Evolutionary conservation across 495 filamentous ascomycete species (phyloP).

Genomic region (Mycothermus thermophilus): DNA sequence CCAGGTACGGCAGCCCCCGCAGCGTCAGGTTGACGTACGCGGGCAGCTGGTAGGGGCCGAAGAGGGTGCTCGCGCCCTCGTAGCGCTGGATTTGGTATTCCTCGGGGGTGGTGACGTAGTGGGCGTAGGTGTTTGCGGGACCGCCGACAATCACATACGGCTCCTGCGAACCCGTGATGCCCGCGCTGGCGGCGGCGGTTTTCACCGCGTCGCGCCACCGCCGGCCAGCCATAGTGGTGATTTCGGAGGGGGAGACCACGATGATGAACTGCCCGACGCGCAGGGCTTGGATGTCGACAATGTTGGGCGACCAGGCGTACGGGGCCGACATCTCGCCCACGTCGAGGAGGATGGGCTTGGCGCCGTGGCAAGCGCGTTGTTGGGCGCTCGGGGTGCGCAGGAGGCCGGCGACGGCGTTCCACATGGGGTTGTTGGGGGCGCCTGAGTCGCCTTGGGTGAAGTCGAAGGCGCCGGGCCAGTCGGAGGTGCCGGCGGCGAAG

Average conservation of each 20-base stretch:
- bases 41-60: constrained; percentile 66
- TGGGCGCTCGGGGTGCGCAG: constrained; percentile 55
- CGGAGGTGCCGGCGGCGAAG: constrained; percentile 87
- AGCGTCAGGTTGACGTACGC: constrained; percentile 79
- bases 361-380: constrained; percentile 63
- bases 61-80: constrained; percentile 90
- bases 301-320: constrained; percentile 84
- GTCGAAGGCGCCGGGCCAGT: constrained; percentile 85
- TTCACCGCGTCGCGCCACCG: constrained; percentile 72
- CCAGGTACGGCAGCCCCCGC: constrained; percentile 55
- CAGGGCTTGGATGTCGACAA: constrained; percentile 82
- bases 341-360: constrained; percentile 82
- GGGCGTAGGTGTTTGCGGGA: constrained; percentile 85
- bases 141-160: constrained; percentile 60
- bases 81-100: constrained; percentile 88
- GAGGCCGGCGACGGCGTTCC: constrained; percentile 60
- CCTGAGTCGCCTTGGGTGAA: constrained; percentile 76
- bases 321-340: constrained; percentile 65
- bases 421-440: constrained; percentile 60
- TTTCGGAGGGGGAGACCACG: constrained; percentile 75
- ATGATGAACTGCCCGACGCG: constrained; percentile 84
- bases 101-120: constrained; percentile 82
- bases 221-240: constrained; percentile 86
- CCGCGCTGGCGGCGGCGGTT: constrained; percentile 26
- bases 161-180: constrained; percentile 15